A percentile compares a stretch with the other conserved stretches of the same genome.
phyloP scores from a whole-genome alignment of 768 basidiomycete genomes.

The Bullera alba region DNA sequence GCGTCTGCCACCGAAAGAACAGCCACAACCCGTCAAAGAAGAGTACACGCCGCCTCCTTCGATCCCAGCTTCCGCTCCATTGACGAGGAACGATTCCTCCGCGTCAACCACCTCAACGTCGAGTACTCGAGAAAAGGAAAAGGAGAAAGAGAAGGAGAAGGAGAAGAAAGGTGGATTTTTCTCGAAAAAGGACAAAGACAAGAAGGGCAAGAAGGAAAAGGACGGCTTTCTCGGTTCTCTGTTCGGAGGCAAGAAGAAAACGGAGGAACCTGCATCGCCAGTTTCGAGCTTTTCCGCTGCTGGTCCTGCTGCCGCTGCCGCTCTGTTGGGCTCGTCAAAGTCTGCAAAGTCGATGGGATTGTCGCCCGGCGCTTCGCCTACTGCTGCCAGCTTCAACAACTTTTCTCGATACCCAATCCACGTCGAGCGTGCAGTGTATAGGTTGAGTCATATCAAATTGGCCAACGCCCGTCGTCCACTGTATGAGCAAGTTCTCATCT shows the following conservation, averaged over 20 bases:
- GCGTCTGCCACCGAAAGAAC: constrained; percentile 18
- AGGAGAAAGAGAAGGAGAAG: constrained; percentile 44
- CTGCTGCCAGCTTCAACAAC: constrained; percentile 43
- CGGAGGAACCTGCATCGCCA: constrained; percentile 54
- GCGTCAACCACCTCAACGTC: not conserved
- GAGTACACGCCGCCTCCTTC: constrained; percentile 12
- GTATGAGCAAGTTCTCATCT: constrained; percentile 75
- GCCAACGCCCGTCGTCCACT: constrained; percentile 93
- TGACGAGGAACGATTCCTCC: constrained; percentile 23
- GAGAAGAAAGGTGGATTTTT: constrained; percentile 15
- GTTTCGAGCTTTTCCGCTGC: constrained; percentile 33
- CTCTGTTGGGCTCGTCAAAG: constrained; percentile 75
- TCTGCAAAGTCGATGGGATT: constrained; percentile 56
- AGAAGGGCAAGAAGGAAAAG: constrained; percentile 51
- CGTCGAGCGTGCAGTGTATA: constrained; percentile 94
- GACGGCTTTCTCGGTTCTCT: constrained; percentile 81
- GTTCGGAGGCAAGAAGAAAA: constrained; percentile 82
- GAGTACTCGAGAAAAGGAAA: constrained; percentile 12
- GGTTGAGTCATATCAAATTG: constrained; percentile 95
- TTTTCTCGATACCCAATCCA: constrained; percentile 92
- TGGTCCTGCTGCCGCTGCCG: constrained; percentile 81
- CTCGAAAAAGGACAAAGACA: constrained; percentile 1
- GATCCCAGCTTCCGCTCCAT: too few species aligned
- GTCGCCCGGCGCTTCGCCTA: constrained; percentile 41
- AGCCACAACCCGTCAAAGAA: constrained; percentile 6